Evolutionary conservation across 192 early-diverging fungal genomes (phyloP).

Genomic region (Podochytrium sp.): DNA sequence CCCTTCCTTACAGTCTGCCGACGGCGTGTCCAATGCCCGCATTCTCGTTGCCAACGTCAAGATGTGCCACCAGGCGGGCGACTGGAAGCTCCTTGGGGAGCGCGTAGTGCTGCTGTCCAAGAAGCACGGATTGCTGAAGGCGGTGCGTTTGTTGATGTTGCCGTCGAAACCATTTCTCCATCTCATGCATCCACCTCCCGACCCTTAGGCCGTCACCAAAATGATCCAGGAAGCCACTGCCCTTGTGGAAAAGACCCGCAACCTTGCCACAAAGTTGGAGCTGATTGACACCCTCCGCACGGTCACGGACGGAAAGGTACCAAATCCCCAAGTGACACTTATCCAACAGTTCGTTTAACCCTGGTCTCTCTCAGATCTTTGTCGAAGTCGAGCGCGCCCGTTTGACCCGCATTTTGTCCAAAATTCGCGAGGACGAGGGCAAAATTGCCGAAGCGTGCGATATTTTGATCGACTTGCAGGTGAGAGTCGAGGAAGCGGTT

Average conservation of each 20-base stretch:
- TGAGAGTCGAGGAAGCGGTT: too few species aligned
- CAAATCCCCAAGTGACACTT: neutral
- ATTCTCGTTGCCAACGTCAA: conserved; percentile 81
- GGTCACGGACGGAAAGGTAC: conserved; percentile 96
- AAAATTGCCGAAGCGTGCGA: conserved; percentile 90
- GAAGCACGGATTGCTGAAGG: conserved; percentile 94
- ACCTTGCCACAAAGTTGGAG: conserved; percentile 82
- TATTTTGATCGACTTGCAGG: conserved; percentile 94
- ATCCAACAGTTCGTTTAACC: too few species aligned
- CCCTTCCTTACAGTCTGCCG: conserved; percentile 65
- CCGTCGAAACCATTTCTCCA: too few species aligned
- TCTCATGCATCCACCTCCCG: neutral
- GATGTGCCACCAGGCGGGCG: conserved; percentile 69
- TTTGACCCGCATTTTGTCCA: conserved; percentile 85
- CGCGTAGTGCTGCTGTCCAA: conserved; percentile 91
- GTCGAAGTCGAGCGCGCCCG: conserved; percentile 98
- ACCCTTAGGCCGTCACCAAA: conserved; percentile 82
- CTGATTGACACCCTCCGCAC: conserved; percentile 92
- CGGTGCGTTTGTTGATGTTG: too few species aligned
- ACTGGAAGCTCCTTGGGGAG: conserved; percentile 93
- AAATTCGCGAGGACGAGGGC: conserved; percentile 89
- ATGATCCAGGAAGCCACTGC: conserved; percentile 95
- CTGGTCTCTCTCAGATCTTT: conserved; percentile 70
- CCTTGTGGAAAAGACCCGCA: conserved; percentile 84
- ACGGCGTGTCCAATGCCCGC: conserved; percentile 86